Evolutionary conservation across 2,329 filamentous ascomycete species (phyloP).

Genomic region (Lecanoromycetidae sp.): DNA sequence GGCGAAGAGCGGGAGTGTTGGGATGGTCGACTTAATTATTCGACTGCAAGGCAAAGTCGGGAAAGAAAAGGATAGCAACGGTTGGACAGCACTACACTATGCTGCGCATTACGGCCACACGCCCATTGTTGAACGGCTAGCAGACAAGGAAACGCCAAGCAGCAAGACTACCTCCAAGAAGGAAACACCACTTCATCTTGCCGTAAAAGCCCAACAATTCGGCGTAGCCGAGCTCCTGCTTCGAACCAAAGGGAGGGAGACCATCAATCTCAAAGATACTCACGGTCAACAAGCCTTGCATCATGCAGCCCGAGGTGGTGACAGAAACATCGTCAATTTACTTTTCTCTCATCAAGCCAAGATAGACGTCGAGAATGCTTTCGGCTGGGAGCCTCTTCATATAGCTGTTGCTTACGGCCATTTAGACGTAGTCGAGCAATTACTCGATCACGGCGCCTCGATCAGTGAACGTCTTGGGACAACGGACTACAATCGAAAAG

Average conservation of each 20-base stretch:
- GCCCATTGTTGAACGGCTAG: conserved; percentile 2
- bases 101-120: conserved; percentile 10
- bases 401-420: conserved; percentile 13
- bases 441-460: conserved; percentile 2
- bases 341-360: conserved; percentile 8
- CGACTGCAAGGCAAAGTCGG: neutral
- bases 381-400: conserved; percentile 12
- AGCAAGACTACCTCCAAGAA: conserved; percentile 2
- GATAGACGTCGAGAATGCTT: conserved; percentile 5
- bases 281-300: conserved; percentile 6
- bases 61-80: conserved; percentile 4
- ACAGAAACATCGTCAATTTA: conserved; percentile 3
- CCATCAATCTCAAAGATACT: neutral
- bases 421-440: neutral
- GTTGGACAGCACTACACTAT: conserved; percentile 12
- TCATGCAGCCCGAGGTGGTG: conserved; percentile 4
- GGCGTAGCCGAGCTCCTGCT: conserved; percentile 1
- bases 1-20: conserved; percentile 8
- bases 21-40: conserved; percentile 8
- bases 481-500: conserved; percentile 1
- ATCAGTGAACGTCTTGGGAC: conserved; percentile 10
- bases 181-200: conserved; percentile 5
- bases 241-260: neutral
- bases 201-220: conserved; percentile 8
- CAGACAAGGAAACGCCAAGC: neutral